Percentiles rank a stretch among this genome's conserved stretches.
phyloP scores from a whole-genome alignment of 2,329 filamentous ascomycete genomes.

The Allantophomopsis cytisporea region DNA sequence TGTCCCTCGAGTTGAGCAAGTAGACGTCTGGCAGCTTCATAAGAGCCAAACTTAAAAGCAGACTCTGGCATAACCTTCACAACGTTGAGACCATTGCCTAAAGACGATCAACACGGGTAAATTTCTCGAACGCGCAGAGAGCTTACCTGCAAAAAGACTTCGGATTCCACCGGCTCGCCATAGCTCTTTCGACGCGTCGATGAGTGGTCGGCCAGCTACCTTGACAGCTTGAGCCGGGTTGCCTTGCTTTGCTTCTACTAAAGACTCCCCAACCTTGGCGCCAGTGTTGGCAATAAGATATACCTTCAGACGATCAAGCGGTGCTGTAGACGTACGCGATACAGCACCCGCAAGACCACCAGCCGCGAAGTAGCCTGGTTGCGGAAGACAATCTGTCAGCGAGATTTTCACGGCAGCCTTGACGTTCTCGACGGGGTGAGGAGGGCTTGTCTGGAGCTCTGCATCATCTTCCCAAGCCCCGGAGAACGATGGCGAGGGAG shows the following conservation, averaged over 20 bases:
- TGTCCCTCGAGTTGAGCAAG: constrained; percentile 83
- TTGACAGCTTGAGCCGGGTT: constrained; percentile 49
- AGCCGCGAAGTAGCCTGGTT: constrained; percentile 95
- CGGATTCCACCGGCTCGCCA: constrained; percentile 78
- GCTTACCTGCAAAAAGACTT: constrained; percentile 86
- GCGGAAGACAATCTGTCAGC: constrained; percentile 38
- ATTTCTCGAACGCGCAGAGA: background rate
- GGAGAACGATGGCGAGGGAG: background rate
- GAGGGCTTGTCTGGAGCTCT: background rate
- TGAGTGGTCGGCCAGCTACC: constrained; percentile 55
- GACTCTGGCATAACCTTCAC: constrained; percentile 98
- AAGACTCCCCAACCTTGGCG: constrained; percentile 39
- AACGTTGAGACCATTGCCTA: constrained; percentile 92
- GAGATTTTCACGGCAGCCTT: constrained; percentile 7
- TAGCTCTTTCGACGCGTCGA: constrained; percentile 61
- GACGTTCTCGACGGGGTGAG: background rate
- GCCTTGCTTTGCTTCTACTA: constrained; percentile 57
- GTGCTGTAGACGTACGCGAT: constrained; percentile 88
- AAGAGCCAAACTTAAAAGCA: constrained; percentile 95
- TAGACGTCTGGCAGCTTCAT: constrained; percentile 84
- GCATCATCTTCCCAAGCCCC: background rate
- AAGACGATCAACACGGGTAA: constrained; percentile 2
- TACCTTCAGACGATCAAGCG: constrained; percentile 92
- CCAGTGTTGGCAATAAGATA: constrained; percentile 89
- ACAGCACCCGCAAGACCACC: constrained; percentile 90